Evolutionary conservation across 306 rosid species (phyloP), one percentile per base, ranked within the genome.

Genomic region (Cucumis sativus): DNA sequence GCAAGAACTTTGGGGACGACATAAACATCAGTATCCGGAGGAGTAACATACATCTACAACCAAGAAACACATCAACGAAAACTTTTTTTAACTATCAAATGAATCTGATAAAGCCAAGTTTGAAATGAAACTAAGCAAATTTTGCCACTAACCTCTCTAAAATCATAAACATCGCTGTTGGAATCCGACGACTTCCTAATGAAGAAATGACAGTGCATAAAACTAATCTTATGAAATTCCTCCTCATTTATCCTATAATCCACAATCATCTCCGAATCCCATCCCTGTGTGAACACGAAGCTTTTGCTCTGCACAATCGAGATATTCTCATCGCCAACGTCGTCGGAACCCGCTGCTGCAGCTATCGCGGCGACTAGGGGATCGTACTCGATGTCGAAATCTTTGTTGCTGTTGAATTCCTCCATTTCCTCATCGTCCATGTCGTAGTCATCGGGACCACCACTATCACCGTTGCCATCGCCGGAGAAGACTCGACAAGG

Each of bases 21-120:
- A 85, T 94, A 94, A 78, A 94, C 85, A 85, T 94, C 98, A 49
- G 96, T 94, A 80, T 92, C 97, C 6, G 97, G 98, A 88, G 97
- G 97, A 87, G 98, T 94, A 68, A 92, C 98, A 78, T 94, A 94
- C 95, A 91, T 92, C 98, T 94, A 76, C 79, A 80, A 69, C 33
- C 52, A 77, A 37, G 14, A 30, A 20, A 18, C 35, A 12, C 25
- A 74, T 14, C 69, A 41, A 35, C 21, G n/a, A 10, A 7, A 8
- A 69, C 62, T 10, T 9, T 11, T n/a, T 37, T 18, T 17, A 10
- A 20, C n/a, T n/a, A 60, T 47, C 20, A 47, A 15, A 23, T 17
- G 59, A 79, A 79, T 11, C 5, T 62, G 43, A 51, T 25, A 11
- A 18, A 39, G 11, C 16, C 0, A 37, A n/a, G 4, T 18, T 66